Conservation (phyloP, 2,329 filamentous ascomycete species). For the Aspergillus texensis region DNA sequence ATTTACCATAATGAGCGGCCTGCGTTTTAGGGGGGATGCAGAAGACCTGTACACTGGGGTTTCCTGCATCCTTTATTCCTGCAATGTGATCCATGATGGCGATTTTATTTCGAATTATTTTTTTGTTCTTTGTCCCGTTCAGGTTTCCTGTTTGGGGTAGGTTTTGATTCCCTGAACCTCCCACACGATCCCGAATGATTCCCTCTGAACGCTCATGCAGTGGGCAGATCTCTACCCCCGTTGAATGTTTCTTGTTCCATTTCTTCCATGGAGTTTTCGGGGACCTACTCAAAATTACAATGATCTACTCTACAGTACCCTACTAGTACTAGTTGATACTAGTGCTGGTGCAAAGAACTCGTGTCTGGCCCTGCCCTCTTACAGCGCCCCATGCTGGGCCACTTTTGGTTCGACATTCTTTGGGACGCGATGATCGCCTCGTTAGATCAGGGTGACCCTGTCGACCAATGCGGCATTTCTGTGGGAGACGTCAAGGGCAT, state of each 20-base stretch:
- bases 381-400: conserved; percentile 16
- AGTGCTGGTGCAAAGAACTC: conserved; percentile 15
- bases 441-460: conserved; percentile 19
- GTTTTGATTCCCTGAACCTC: background rate
- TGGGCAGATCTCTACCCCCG: background rate
- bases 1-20: conserved; percentile 24
- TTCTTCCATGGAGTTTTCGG: background rate
- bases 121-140: background rate
- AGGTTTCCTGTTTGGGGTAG: background rate
- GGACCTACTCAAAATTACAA: conserved; percentile 13
- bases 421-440: conserved; percentile 20
- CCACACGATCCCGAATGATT: background rate
- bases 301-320: conserved; percentile 21
- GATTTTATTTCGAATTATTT: background rate
- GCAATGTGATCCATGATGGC: conserved; percentile 5
- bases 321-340: conserved; percentile 24
- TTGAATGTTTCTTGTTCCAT: background rate
- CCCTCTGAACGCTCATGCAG: background rate
- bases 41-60: conserved; percentile 19
- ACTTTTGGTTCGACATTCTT: conserved; percentile 14
- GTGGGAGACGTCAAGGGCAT: conserved; percentile 15
- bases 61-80: conserved; percentile 18
- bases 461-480: conserved; percentile 21
- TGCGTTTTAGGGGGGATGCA: conserved; percentile 18
- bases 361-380: conserved; percentile 17